Evolutionary conservation across 495 filamentous ascomycete species (phyloP), one percentile per base, ranked within the genome.

Genomic region (Glarea lozoyensis): DNA sequence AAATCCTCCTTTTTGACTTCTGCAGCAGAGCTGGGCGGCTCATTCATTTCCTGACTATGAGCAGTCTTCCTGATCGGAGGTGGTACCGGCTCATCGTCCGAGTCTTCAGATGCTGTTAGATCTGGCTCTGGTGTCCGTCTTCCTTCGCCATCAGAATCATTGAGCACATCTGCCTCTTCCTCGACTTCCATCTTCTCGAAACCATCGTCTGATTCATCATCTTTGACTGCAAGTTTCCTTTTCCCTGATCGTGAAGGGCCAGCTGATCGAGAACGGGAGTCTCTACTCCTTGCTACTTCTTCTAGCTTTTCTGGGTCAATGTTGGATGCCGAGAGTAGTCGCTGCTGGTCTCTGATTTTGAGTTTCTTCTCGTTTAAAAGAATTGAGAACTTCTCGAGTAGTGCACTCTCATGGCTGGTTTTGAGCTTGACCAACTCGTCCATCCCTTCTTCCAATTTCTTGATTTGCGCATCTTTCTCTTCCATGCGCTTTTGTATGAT

Each of bases 351-450:
- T 21, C 86, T 67, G 17, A 94, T 90, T 61, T 92, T 93, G n/a
- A 85, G 66, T 60, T 94, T 94, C 62, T 94, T 94, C 52, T 81
- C 79, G 49, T 94, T 94, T 0, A 94, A 60, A 1, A 93, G 59
- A 15, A 73, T 67, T 24, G 70, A 70, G 42, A 88, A 86, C 55
- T 85, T 88, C 27, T 75, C 69, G 2, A 93, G 61, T 4, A 93
- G 58, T 39, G 79, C 73, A 13, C 73, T 67, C 54, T 94, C 86
- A 42, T 87, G 74, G 13, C 76, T 75, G 31, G 61, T 63, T 50
- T 87, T 87, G 10, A 80, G 65, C 27, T 62, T 62, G n/a, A 76
- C 66, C 20, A 89, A 69, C 24, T 86, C 78, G 7, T 79, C 68
- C 0, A 88, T 60, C 53, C 81, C 75, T 11, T 55, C 56, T 37